Evolutionary conservation across 169 alveolate species (phyloP).

Genomic region (Blepharisma undulans): DNA sequence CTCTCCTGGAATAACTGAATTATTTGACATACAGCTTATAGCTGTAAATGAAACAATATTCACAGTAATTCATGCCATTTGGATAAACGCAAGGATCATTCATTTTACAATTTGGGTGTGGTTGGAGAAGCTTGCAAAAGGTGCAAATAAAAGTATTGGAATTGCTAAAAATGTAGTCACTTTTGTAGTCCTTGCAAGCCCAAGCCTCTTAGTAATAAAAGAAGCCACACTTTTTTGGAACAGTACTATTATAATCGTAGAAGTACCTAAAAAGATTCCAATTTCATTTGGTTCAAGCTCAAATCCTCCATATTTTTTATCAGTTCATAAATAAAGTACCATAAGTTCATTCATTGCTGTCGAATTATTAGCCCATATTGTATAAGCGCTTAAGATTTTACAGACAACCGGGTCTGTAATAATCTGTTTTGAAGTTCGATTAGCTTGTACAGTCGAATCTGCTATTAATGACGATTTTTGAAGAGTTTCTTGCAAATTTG

Average conservation of each 20-base stretch:
- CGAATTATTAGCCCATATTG: neutral
- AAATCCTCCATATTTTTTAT: constrained; percentile 30
- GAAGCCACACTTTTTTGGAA: neutral
- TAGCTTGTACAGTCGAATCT: neutral
- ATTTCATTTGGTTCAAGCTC: constrained; percentile 11
- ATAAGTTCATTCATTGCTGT: constrained; percentile 16
- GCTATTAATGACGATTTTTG: neutral
- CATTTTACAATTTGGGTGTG: neutral
- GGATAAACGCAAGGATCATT: neutral
- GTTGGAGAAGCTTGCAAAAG: neutral
- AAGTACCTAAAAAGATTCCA: neutral
- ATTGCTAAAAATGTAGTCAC: neutral
- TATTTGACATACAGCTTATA: neutral
- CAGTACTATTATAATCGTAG: neutral
- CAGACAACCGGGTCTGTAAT: neutral
- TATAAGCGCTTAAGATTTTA: neutral
- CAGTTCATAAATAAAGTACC: neutral
- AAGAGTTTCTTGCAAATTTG: neutral
- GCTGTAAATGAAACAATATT: neutral
- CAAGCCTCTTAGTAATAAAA: neutral
- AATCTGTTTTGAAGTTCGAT: neutral
- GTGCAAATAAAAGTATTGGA: constrained; percentile 13
- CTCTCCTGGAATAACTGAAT: neutral
- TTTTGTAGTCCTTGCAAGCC: neutral
- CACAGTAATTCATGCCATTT: neutral